Percentiles rank a stretch among this genome's conserved stretches.
Conservation (phyloP, 768 basidiomycete species). For the Leccinum uliginosum region DNA sequence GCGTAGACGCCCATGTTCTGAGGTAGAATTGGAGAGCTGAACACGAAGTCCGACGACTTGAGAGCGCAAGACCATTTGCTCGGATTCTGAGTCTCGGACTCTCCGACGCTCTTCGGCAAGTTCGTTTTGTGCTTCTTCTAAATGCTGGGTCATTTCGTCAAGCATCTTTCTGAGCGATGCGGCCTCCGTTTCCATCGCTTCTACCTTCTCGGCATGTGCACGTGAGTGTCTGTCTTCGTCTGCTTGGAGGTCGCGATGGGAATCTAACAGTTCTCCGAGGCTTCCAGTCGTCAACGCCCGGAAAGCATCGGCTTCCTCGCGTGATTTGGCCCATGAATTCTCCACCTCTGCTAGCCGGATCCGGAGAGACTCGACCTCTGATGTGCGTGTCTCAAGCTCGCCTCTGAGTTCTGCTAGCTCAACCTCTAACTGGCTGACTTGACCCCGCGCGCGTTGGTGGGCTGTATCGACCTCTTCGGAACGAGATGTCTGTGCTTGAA, state of each 20-base stretch:
- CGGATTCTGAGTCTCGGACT: conserved; percentile 58
- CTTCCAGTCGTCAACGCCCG: conserved; percentile 81
- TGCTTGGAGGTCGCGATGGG: conserved; percentile 77
- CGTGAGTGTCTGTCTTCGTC: conserved; percentile 76
- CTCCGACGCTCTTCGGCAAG: conserved; percentile 65
- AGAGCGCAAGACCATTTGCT: conserved; percentile 59
- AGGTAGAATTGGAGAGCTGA: conserved; percentile 63
- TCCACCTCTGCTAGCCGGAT: conserved; percentile 73
- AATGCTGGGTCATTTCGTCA: conserved; percentile 66
- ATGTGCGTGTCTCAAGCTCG: conserved; percentile 72
- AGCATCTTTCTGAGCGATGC: conserved; percentile 75
- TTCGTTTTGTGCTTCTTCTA: conserved; percentile 64
- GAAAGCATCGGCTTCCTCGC: conserved; percentile 90
- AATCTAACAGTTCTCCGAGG: conserved; percentile 82
- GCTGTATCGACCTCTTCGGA: conserved; percentile 75
- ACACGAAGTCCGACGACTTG: conserved; percentile 72
- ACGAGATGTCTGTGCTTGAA: conserved; percentile 71
- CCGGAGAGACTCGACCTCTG: conserved; percentile 69
- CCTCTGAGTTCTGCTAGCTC: conserved; percentile 76
- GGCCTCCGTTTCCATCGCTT: conserved; percentile 75
- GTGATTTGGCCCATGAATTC: conserved; percentile 86
- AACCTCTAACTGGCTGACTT: conserved; percentile 64
- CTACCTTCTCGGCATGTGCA: conserved; percentile 77
- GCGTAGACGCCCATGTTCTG: conserved; percentile 65
- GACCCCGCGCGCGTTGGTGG: conserved; percentile 65